Percentiles rank a stretch among this genome's conserved stretches.
These are phyloP conservation scores for Megacollybia marginata DNA, from an alignment of 768 basidiomycete species.

Conservation along the genomic window DNA sequence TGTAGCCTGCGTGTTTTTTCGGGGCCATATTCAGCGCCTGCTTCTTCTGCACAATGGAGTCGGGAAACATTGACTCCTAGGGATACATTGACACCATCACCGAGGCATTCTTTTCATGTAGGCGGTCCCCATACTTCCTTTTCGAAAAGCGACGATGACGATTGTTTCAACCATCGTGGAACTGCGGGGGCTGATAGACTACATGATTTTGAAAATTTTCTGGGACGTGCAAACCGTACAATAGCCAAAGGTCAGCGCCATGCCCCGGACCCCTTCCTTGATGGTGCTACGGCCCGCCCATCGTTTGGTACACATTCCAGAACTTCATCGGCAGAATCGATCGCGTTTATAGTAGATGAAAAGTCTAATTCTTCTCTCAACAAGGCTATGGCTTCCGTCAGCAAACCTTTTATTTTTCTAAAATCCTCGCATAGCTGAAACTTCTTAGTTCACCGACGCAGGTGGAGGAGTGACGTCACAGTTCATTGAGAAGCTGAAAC, in stretches of 20 bases:
- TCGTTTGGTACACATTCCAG: conserved; percentile 73
- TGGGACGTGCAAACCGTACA: conserved; percentile 77
- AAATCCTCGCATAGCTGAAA: neutral
- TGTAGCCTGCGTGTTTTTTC: conserved; percentile 37
- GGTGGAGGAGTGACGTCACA: conserved; percentile 88
- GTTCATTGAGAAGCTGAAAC: conserved; percentile 80
- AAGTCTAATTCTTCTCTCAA: conserved; percentile 88
- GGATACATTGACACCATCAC: conserved; percentile 17
- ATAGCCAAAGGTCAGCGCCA: conserved; percentile 76
- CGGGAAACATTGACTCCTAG: conserved; percentile 42
- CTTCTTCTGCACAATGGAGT: conserved; percentile 61
- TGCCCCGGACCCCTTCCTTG: conserved; percentile 83
- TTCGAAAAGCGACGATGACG: conserved; percentile 46
- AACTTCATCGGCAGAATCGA: conserved; percentile 82
- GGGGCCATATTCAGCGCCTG: conserved; percentile 62
- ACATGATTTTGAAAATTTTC: conserved; percentile 66
- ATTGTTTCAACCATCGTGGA: conserved; percentile 33
- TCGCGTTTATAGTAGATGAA: conserved; percentile 86
- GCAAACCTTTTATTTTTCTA: conserved; percentile 12
- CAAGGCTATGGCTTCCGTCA: conserved; percentile 84
- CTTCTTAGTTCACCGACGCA: conserved; percentile 76
- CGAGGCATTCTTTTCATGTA: conserved; percentile 15
- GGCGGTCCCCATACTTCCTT: conserved; percentile 42
- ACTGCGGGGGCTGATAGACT: conserved; percentile 18
- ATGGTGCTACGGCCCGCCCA: conserved; percentile 50